phyloP scores from a whole-genome alignment of 345 rosid species.

The Xanthoceras sorbifolium region DNA sequence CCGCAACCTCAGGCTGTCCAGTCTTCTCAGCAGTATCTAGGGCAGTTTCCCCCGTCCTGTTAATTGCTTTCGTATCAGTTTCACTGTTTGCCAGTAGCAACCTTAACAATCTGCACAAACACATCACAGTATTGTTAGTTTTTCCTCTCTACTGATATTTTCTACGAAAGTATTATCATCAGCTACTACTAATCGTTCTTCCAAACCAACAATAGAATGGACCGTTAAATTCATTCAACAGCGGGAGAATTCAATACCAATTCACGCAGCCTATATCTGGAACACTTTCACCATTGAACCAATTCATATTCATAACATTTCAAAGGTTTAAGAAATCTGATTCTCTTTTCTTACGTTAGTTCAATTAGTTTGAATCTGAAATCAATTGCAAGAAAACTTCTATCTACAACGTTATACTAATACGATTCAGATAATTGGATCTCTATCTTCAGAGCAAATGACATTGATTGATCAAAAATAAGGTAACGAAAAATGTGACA shows the following conservation, averaged over 20 bases:
- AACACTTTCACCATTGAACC: not conserved
- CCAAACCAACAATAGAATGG: no score
- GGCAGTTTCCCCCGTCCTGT: constrained; percentile 74
- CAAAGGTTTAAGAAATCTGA: not conserved
- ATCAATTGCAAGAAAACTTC: not conserved
- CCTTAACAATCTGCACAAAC: constrained; percentile 62
- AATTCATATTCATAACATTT: not conserved
- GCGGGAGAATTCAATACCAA: no score
- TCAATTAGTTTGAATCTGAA: not conserved
- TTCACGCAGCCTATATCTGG: no score
- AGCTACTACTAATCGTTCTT: not conserved
- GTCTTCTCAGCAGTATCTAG: constrained; percentile 87
- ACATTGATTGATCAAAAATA: not conserved
- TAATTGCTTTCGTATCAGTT: constrained; percentile 54
- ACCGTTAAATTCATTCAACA: no score
- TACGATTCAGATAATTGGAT: not conserved
- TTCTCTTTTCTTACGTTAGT: not conserved
- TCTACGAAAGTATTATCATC: not conserved
- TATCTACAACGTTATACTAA: not conserved
- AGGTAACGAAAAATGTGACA: no score
- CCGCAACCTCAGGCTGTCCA: constrained; percentile 50
- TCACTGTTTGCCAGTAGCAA: constrained; percentile 53
- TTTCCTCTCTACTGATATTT: constrained; percentile 7
- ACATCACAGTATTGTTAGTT: constrained; percentile 2
- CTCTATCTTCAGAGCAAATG: no score